Evolutionary conservation across 768 basidiomycete genomes (phyloP).

Genomic region (Antrodiella citrinella): DNA sequence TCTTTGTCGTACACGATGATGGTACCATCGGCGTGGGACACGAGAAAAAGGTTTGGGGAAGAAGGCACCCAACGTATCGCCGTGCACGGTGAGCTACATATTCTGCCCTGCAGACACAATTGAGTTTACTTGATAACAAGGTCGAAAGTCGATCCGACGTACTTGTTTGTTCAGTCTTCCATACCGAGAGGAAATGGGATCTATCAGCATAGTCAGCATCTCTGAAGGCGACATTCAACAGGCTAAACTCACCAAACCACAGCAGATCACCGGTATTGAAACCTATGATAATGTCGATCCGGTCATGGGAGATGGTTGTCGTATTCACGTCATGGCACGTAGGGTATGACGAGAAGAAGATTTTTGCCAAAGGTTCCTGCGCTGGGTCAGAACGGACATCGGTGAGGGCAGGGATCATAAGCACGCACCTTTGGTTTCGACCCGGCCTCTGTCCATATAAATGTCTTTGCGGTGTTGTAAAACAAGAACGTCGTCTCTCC

Average conservation of each 20-base stretch:
- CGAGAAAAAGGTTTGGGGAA: constrained; percentile 74
- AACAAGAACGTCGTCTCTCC: constrained; percentile 85
- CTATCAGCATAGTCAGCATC: constrained; percentile 27
- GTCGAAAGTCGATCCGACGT: constrained; percentile 1
- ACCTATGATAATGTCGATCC: constrained; percentile 84
- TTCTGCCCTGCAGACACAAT: constrained; percentile 53
- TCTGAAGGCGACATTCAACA: constrained; percentile 4
- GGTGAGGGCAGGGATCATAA: not conserved
- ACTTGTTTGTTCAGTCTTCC: constrained; percentile 86
- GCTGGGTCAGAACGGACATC: constrained; percentile 2
- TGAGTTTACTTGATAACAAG: not conserved
- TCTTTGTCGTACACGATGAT: constrained; percentile 89
- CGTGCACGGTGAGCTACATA: constrained; percentile 77
- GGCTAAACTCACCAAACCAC: constrained; percentile 80
- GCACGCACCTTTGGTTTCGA: constrained; percentile 67
- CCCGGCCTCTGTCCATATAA: constrained; percentile 84
- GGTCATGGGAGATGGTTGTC: constrained; percentile 67
- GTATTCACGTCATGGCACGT: constrained; percentile 89
- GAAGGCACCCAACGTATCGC: constrained; percentile 85
- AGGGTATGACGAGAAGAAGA: constrained; percentile 80
- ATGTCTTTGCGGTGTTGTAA: constrained; percentile 79
- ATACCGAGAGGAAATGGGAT: constrained; percentile 74
- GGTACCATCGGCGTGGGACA: constrained; percentile 83
- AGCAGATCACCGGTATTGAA: constrained; percentile 92
- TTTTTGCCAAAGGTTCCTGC: constrained; percentile 79